Evolutionary conservation across 139 green algal species (phyloP).

Genomic region (Ulvella scutata): DNA sequence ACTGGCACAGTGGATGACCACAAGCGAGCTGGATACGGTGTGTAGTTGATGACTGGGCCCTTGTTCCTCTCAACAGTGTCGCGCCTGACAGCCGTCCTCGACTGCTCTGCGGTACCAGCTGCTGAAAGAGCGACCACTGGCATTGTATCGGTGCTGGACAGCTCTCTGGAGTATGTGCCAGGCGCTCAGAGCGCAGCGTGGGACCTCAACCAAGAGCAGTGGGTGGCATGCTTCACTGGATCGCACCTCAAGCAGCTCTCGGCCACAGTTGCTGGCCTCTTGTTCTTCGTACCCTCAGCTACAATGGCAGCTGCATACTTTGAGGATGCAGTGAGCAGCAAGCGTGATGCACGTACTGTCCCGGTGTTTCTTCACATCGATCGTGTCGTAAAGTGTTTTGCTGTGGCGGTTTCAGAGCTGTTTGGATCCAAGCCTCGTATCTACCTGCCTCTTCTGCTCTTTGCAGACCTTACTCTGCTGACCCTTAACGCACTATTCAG

Average conservation of each 20-base stretch:
- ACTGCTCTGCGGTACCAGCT: neutral
- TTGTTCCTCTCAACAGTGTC: neutral
- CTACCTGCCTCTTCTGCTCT: neutral
- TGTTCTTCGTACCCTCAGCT: neutral
- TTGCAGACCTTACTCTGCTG: neutral
- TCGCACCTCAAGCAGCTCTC: neutral
- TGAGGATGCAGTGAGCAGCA: neutral
- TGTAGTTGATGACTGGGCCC: neutral
- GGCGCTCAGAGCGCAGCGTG: neutral
- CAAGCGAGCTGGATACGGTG: too few species aligned
- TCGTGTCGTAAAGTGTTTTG: neutral
- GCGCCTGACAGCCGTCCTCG: neutral
- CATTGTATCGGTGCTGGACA: conserved; percentile 7
- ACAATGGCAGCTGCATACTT: neutral
- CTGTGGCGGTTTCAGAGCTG: neutral
- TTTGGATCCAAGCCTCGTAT: neutral
- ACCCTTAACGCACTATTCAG: neutral
- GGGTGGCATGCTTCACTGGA: neutral
- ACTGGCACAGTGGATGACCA: neutral
- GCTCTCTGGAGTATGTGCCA: neutral
- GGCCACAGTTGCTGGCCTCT: neutral
- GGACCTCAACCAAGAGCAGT: neutral
- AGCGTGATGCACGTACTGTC: neutral
- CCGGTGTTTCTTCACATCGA: conserved; percentile 3
- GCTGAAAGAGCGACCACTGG: neutral